phyloP scores from a whole-genome alignment of 208 protist genomes.

The Blechomonas ayalai region DNA sequence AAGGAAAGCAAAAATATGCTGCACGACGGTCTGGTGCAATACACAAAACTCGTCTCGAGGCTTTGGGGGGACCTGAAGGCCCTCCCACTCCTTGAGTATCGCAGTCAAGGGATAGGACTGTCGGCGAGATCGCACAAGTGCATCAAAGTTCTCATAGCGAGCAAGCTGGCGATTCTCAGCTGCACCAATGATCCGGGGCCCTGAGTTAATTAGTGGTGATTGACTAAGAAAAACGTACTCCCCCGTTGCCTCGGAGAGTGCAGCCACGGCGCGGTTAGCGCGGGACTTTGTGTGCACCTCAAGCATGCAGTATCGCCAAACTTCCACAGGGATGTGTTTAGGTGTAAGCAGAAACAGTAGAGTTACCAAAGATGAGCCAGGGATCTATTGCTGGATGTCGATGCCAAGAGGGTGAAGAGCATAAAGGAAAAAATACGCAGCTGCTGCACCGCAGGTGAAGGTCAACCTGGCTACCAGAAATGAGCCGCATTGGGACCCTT shows the following conservation, averaged over 20 bases:
- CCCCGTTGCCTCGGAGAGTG: slow-evolving; percentile 27
- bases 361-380: no score
- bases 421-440: no score
- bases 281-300: not conserved
- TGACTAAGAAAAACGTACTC: slow-evolving; percentile 2
- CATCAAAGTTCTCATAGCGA: slow-evolving; percentile 32
- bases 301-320: not conserved
- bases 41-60: slow-evolving; percentile 34
- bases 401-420: no score
- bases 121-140: slow-evolving; percentile 14
- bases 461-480: no score
- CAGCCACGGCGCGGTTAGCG: slow-evolving; percentile 59
- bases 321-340: not conserved
- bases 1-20: slow-evolving; percentile 29
- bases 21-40: slow-evolving; percentile 22
- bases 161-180: slow-evolving; percentile 1
- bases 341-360: not conserved
- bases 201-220: slow-evolving; percentile 16
- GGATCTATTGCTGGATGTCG: no score
- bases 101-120: slow-evolving; percentile 22
- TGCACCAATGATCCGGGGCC: not conserved
- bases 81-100: slow-evolving; percentile 22
- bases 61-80: slow-evolving; percentile 20
- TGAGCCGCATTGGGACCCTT: no score
- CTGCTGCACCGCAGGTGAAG: no score